These are phyloP conservation scores for Tremella mesenterica DNA, from an alignment of 768 basidiomycete genomes.

Conservation along the genomic window DNA sequence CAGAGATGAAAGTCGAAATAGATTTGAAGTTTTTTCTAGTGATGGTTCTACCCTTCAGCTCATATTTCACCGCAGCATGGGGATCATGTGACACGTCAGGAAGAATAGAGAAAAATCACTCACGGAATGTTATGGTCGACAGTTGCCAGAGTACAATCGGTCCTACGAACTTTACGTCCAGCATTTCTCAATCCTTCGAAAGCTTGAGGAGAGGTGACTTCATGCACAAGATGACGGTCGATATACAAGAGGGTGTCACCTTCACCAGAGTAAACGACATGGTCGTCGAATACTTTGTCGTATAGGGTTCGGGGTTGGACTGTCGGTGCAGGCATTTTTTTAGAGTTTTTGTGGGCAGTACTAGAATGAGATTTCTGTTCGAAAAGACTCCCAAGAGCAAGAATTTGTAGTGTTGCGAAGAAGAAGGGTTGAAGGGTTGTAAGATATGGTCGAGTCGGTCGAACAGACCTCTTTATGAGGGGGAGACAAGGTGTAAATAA, in stretches of 20 bases:
- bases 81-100: too few species aligned
- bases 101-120: constrained; percentile 44
- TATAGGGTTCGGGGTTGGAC: constrained; percentile 75
- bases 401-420: too few species aligned
- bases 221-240: constrained; percentile 62
- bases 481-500: too few species aligned
- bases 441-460: too few species aligned
- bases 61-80: too few species aligned
- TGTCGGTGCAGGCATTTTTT: constrained; percentile 55
- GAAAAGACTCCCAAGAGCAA: too few species aligned
- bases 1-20: constrained; percentile 64
- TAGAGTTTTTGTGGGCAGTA: too few species aligned
- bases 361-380: too few species aligned
- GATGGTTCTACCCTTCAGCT: constrained; percentile 51
- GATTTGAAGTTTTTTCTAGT: constrained; percentile 67
- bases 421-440: too few species aligned
- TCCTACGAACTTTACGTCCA: constrained; percentile 65
- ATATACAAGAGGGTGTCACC: constrained; percentile 48
- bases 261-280: constrained; percentile 61
- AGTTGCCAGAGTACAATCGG: constrained; percentile 82
- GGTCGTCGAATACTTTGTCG: constrained; percentile 97
- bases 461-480: too few species aligned
- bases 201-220: constrained; percentile 89
- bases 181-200: constrained; percentile 79
- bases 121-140: constrained; percentile 83